These are phyloP conservation scores for Turritis glabra DNA, from an alignment of 345 rosid genomes.

Conservation along the genomic window DNA sequence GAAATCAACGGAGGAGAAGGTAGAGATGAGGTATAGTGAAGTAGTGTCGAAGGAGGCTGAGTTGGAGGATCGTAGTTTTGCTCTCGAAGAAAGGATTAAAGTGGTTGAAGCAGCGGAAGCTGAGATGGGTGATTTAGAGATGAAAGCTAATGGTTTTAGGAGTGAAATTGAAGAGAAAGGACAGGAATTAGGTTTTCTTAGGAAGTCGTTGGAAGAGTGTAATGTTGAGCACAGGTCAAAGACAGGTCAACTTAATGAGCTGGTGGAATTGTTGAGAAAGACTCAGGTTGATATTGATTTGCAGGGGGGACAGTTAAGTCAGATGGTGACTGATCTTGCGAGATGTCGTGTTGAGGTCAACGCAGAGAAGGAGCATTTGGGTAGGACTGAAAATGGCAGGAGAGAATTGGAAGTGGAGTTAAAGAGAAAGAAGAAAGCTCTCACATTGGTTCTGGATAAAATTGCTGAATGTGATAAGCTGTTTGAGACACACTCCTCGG, in stretches of 20 bases:
- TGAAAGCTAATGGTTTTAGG: conserved; percentile 9
- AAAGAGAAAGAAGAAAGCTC: neutral
- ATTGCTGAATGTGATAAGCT: conserved; percentile 8
- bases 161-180: neutral
- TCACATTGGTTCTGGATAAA: neutral
- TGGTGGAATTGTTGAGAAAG: conserved; percentile 2
- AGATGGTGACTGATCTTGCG: conserved; percentile 2
- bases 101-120: conserved; percentile 24
- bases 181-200: neutral
- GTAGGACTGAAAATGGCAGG: neutral
- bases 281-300: conserved; percentile 17
- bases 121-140: neutral
- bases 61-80: neutral
- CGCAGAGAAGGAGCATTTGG: conserved; percentile 7
- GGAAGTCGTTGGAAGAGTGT: conserved; percentile 18
- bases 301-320: neutral
- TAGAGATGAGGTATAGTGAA: neutral
- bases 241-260: neutral
- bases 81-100: conserved; percentile 19
- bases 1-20: neutral
- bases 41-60: conserved; percentile 18
- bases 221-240: neutral
- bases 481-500: conserved; percentile 1
- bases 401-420: conserved; percentile 19
- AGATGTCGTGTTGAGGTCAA: neutral